A percentile compares a stretch with the other conserved stretches of the same genome.
phyloP scores from a whole-genome alignment of 148 eudicot species.

The Dysphania ambrosioides region DNA sequence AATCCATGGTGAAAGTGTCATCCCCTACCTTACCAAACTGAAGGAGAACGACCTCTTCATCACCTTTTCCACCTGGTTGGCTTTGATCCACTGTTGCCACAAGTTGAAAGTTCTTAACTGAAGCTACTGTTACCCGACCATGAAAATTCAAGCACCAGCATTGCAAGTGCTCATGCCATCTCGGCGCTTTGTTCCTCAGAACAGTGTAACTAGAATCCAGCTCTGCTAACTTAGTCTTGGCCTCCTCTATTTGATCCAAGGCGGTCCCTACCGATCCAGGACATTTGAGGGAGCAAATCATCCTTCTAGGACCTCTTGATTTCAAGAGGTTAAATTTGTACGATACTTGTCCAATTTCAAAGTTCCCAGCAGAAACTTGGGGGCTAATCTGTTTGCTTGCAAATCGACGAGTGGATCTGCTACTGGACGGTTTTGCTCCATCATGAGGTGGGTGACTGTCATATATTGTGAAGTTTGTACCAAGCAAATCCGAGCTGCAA shows the following conservation, averaged over 20 bases:
- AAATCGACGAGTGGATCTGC: slow-evolving; percentile 69
- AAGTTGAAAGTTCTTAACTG: slow-evolving; percentile 92
- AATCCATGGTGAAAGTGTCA: slow-evolving; percentile 92
- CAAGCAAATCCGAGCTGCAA: slow-evolving; percentile 96
- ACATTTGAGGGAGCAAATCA: slow-evolving; percentile 67
- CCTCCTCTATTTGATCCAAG: slow-evolving; percentile 21
- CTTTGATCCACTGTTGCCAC: slow-evolving; percentile 82
- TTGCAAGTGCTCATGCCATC: slow-evolving; percentile 94
- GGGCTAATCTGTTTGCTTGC: slow-evolving; percentile 93
- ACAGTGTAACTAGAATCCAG: slow-evolving; percentile 38
- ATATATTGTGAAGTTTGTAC: slow-evolving; percentile 84
- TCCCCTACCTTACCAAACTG: slow-evolving; percentile 95
- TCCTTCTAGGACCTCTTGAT: slow-evolving; percentile 94
- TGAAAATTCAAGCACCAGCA: slow-evolving; percentile 99
- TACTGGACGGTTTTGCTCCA: slow-evolving; percentile 77
- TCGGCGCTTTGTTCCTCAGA: slow-evolving; percentile 81
- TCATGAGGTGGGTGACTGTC: slow-evolving; percentile 82
- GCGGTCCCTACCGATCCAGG: slow-evolving; percentile 39
- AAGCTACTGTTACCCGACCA: slow-evolving; percentile 92
- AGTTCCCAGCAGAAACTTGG: slow-evolving; percentile 86
- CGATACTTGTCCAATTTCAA: slow-evolving; percentile 68
- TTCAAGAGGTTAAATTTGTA: slow-evolving; percentile 94
- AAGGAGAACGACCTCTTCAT: slow-evolving; percentile 79
- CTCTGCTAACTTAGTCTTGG: slow-evolving; percentile 33
- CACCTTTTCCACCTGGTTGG: slow-evolving; percentile 83